Conservation (phyloP, 352 stramenopile species). For the Globisporangium mamillatum region DNA sequence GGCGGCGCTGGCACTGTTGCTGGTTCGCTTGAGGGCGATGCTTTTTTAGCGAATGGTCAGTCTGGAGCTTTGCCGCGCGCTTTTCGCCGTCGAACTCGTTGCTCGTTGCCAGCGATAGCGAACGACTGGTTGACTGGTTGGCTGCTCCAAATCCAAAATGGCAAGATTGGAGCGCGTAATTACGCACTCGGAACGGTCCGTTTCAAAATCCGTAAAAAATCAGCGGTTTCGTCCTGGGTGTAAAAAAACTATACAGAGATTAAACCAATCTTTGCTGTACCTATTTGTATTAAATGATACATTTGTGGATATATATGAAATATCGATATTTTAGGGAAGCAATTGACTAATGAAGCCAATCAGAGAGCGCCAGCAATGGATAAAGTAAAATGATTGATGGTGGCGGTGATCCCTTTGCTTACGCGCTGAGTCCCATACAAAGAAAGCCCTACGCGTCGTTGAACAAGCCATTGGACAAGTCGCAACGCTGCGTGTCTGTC, state of each 20-base stretch:
- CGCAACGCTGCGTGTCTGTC: not conserved
- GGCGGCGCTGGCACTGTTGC: not conserved
- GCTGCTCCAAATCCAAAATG: not conserved
- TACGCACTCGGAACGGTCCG: not conserved
- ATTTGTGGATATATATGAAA: not conserved
- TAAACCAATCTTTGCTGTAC: not conserved
- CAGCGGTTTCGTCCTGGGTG: not conserved
- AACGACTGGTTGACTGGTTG: conserved; percentile 3
- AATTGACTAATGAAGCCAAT: not conserved
- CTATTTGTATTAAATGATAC: not conserved
- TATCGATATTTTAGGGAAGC: not conserved
- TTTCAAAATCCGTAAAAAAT: not conserved
- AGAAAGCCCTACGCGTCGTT: not conserved
- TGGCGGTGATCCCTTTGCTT: not conserved
- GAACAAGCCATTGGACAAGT: not conserved
- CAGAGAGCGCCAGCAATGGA: not conserved
- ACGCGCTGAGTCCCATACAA: not conserved
- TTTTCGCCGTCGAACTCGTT: not conserved
- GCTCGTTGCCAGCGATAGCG: conserved; percentile 5
- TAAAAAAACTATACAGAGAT: not conserved
- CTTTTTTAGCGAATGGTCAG: conserved; percentile 16
- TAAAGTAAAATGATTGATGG: not conserved
- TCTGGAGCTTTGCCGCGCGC: not conserved
- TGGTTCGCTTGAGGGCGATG: conserved; percentile 4
- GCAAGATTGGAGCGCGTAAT: not conserved